These are phyloP conservation scores for Coemansia sp. DNA, from an alignment of 192 early-diverging fungal species.

Conservation along the genomic window DNA sequence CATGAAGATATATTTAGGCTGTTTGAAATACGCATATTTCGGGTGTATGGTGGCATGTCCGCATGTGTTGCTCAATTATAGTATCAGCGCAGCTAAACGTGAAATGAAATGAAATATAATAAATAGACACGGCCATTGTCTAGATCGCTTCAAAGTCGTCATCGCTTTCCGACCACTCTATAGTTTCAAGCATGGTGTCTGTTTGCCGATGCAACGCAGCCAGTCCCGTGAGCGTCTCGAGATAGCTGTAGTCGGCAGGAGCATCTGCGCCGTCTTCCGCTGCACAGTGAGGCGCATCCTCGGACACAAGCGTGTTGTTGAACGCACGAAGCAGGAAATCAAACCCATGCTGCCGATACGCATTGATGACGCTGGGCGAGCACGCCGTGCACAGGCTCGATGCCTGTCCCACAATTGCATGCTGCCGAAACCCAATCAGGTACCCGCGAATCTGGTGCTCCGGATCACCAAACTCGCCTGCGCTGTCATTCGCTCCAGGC, in stretches of 20 bases:
- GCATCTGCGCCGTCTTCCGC: slow-evolving; percentile 9
- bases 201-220: slow-evolving; percentile 75
- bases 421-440: slow-evolving; percentile 79
- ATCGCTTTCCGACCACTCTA: slow-evolving; percentile 74
- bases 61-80: not conserved
- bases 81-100: not conserved
- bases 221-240: slow-evolving; percentile 88
- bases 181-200: slow-evolving; percentile 65
- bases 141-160: slow-evolving; percentile 41
- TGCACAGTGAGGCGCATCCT: slow-evolving; percentile 30
- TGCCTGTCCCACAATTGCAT: slow-evolving; percentile 77
- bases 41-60: not conserved
- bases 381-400: slow-evolving; percentile 94
- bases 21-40: not conserved
- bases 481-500: slow-evolving; percentile 3
- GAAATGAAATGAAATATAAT: not conserved
- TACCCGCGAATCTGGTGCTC: slow-evolving; percentile 97
- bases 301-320: slow-evolving; percentile 50
- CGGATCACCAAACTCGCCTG: slow-evolving; percentile 68
- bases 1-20: not conserved
- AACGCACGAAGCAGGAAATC: slow-evolving; percentile 77
- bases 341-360: slow-evolving; percentile 67
- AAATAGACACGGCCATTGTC: slow-evolving; percentile 19
- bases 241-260: slow-evolving; percentile 61
- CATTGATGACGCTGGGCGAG: slow-evolving; percentile 60